phyloP scores from a whole-genome alignment of 148 eudicot genomes.

The Rheum nobile region DNA sequence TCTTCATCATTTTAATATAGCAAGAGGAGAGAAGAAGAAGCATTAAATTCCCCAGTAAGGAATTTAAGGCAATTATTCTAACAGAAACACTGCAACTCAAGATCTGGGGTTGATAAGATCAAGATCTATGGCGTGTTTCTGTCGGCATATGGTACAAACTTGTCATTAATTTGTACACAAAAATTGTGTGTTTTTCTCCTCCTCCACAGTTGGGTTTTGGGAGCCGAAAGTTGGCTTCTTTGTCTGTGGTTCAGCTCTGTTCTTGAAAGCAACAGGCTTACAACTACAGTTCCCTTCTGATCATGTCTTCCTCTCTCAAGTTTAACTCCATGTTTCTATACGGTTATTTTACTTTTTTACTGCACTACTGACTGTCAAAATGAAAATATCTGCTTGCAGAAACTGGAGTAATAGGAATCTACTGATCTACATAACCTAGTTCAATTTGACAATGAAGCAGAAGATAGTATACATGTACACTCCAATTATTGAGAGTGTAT shows the following conservation, averaged over 20 bases:
- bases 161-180: neutral
- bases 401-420: neutral
- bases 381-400: neutral
- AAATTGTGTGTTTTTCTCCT: neutral
- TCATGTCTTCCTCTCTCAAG: no score
- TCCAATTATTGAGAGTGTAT: neutral
- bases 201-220: neutral
- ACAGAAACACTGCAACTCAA: neutral
- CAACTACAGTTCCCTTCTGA: neutral
- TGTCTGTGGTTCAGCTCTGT: neutral
- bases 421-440: neutral
- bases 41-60: neutral
- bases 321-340: no score
- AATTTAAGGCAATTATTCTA: neutral
- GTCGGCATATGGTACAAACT: neutral
- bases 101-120: neutral
- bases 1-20: neutral
- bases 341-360: neutral
- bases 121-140: neutral
- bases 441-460: no score
- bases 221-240: neutral
- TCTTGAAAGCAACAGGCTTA: neutral
- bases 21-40: neutral
- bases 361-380: neutral
- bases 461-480: neutral